Evolutionary conservation across 2,329 filamentous ascomycete genomes (phyloP).

Genomic region (Cyclaneusma minus): DNA sequence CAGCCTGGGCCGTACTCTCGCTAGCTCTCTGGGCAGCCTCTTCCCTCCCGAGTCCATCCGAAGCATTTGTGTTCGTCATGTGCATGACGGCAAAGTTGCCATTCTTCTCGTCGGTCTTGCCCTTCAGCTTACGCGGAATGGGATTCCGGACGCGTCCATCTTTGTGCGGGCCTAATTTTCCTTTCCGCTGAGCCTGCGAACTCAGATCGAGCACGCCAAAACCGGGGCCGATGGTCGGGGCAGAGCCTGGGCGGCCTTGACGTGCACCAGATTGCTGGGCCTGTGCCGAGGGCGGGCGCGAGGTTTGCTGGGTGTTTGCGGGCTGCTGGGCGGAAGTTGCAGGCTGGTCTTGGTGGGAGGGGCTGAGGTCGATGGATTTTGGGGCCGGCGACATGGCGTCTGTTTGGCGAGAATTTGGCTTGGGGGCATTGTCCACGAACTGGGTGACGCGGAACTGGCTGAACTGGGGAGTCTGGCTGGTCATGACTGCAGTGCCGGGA

Average conservation of each 20-base stretch:
- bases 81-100: constrained; percentile 50
- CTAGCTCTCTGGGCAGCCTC: constrained; percentile 45
- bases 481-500: too few relatives aligned
- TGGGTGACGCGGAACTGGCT: constrained; percentile 10
- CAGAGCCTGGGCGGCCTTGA: constrained; percentile 16
- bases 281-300: constrained; percentile 1
- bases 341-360: background rate
- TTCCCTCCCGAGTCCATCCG: constrained; percentile 22
- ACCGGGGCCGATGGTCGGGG: constrained; percentile 31
- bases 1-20: constrained; percentile 42
- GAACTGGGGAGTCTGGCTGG: too few relatives aligned
- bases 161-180: constrained; percentile 20
- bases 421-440: constrained; percentile 9
- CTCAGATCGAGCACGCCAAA: constrained; percentile 39
- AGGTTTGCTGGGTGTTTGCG: background rate
- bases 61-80: constrained; percentile 32
- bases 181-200: constrained; percentile 23
- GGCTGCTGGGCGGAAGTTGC: constrained; percentile 1
- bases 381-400: constrained; percentile 1
- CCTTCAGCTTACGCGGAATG: constrained; percentile 45
- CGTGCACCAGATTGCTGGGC: background rate
- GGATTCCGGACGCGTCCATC: constrained; percentile 40
- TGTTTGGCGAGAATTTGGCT: background rate
- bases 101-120: constrained; percentile 36
- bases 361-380: background rate